Conservation (phyloP, 306 rosid species). For the Lagenaria siceraria region DNA sequence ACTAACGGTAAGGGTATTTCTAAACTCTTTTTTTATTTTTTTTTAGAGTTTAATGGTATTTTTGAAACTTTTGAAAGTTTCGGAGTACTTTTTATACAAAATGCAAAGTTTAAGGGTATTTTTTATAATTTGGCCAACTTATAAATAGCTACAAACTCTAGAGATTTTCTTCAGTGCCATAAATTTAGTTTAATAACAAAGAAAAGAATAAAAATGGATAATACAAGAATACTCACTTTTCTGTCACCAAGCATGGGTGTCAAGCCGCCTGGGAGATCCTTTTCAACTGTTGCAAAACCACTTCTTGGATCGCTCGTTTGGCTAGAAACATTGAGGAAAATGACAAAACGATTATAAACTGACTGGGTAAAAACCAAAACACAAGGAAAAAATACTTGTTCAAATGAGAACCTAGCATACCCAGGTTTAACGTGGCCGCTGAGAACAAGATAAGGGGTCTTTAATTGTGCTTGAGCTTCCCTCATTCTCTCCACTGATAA, state of each 20-base stretch:
- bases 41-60: no score
- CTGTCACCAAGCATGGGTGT: slow-evolving; percentile 98
- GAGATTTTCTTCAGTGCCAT: neutral
- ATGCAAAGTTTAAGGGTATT: no score
- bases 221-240: slow-evolving; percentile 38
- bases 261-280: slow-evolving; percentile 90
- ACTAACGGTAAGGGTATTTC: no score
- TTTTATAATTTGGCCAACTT: neutral
- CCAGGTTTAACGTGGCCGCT: slow-evolving; percentile 92
- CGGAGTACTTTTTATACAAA: no score
- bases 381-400: neutral
- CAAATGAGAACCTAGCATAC: slow-evolving; percentile 28
- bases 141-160: neutral
- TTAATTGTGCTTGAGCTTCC: slow-evolving; percentile 71
- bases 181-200: neutral
- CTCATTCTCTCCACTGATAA: slow-evolving; percentile 87
- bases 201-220: neutral
- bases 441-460: slow-evolving; percentile 89
- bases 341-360: neutral
- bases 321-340: slow-evolving; percentile 30
- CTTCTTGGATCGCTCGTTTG: slow-evolving; percentile 94
- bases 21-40: no score
- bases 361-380: neutral
- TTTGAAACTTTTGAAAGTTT: no score
- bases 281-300: slow-evolving; percentile 97